Evolutionary conservation across 2,329 filamentous ascomycete species (phyloP).

Genomic region (Diaporthe nobilis): DNA sequence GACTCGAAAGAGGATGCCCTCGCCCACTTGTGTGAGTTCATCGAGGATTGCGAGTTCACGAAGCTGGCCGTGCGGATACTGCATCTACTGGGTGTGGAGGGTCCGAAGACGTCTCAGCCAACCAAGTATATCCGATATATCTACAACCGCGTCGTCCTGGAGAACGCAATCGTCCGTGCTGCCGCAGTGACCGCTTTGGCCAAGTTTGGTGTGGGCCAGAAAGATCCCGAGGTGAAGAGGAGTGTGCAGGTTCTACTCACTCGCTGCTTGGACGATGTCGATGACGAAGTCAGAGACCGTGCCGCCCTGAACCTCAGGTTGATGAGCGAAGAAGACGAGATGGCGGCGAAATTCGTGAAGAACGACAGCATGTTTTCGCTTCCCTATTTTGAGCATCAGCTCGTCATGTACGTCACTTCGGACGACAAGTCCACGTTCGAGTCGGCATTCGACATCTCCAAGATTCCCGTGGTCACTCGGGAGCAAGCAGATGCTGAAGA

Average conservation of each 20-base stretch:
- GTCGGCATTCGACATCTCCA: conserved; percentile 88
- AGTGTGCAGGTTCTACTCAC: conserved; percentile 94
- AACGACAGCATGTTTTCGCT: conserved; percentile 98
- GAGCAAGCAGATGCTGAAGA: conserved; percentile 98
- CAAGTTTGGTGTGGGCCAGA: conserved; percentile 97
- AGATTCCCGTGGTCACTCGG: conserved; percentile 92
- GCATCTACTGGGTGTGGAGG: conserved; percentile 93
- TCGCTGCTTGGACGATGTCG: conserved; percentile 94
- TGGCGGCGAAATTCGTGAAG: conserved; percentile 90
- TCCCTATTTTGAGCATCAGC: conserved; percentile 94
- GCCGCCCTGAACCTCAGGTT: conserved; percentile 92
- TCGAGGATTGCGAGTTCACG: conserved; percentile 99
- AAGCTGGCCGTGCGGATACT: conserved; percentile 96
- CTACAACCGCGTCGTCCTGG: conserved; percentile 97
- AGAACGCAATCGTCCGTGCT: conserved; percentile 95
- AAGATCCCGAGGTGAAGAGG: conserved; percentile 96
- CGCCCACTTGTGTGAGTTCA: conserved; percentile 97
- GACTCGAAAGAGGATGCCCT: conserved; percentile 87
- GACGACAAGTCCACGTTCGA: conserved; percentile 90
- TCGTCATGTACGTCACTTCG: conserved; percentile 97
- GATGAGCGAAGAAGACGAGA: conserved; percentile 92
- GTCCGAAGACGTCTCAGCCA: conserved; percentile 93
- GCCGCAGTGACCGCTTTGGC: conserved; percentile 95
- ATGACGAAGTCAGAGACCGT: conserved; percentile 97
- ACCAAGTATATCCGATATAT: conserved; percentile 99